Evolutionary conservation across 768 basidiomycete genomes (phyloP), one percentile per base, ranked within the genome.

Genomic region (Lentinus brumalis): DNA sequence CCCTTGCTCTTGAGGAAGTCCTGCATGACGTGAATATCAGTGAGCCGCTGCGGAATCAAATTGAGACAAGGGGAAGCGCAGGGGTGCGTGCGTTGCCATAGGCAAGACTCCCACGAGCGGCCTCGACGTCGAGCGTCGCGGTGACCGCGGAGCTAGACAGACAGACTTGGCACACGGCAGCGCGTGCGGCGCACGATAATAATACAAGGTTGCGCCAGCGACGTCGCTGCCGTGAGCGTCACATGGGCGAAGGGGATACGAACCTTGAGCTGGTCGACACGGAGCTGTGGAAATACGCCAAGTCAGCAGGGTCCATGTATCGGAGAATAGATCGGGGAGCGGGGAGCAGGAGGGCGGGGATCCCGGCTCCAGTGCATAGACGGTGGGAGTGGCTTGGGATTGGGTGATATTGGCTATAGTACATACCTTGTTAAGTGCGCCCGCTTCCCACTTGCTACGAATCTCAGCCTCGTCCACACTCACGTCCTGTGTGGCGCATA

Each of bases 221-320:
- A 38, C 52, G 41, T 57, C 56, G 52, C 56, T n/a, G 42, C 56
- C 57, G 53, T 40, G 32, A 29, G 45, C 18, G 38, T 56, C 61
- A 63, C 61, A 63, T 63, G 62, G 30, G 45, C 41, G 44, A 18
- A 31, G 14, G 45, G 7, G 35, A 47, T n/a, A 62, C 79, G 59
- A 62, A 89, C 90, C 83, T 89, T 92, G 50, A 94, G 78, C 67
- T 91, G 88, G 73, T 89, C 88, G 62, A 91, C 87, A 16, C 84
- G 85, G 63, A 92, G 78, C 91, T 93, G 60, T 63, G 15, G 51
- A 61, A 50, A 55, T 53, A 50, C 69, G 57, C 64, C 59, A 26
- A 35, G 63, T 60, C 46, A 68, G 50, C 63, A 56, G 60, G 39
- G 52, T 26, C n/a, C 15, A 42, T n/a, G 46, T 21, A 49, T n/a